Percentiles rank a stretch among this genome's conserved stretches.
These are phyloP conservation scores for Lachnellula hyalina DNA, from an alignment of 2,329 filamentous ascomycete species.

Conservation along the genomic window DNA sequence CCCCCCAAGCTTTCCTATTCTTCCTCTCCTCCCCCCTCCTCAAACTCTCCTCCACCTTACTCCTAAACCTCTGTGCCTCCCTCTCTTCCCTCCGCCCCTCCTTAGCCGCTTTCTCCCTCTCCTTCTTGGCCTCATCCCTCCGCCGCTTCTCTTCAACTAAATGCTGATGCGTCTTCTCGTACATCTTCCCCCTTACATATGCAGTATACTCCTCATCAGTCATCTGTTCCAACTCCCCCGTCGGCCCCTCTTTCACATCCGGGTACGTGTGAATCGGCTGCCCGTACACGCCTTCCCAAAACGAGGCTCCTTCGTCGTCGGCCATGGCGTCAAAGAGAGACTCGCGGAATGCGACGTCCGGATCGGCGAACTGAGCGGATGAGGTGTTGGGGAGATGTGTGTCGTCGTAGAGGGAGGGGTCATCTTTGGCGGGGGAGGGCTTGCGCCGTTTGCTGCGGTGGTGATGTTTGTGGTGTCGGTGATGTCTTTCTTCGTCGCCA, in stretches of 20 bases:
- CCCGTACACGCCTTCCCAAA: slow-evolving; percentile 95
- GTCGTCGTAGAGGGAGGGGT: slow-evolving; percentile 35
- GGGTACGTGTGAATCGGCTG: slow-evolving; percentile 84
- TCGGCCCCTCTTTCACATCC: slow-evolving; percentile 36
- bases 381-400: slow-evolving; percentile 34
- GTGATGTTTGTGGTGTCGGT: slow-evolving; percentile 23
- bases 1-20: slow-evolving; percentile 45
- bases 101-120: slow-evolving; percentile 38
- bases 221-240: slow-evolving; percentile 73
- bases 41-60: slow-evolving; percentile 65
- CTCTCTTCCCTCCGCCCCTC: slow-evolving; percentile 35
- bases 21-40: slow-evolving; percentile 58
- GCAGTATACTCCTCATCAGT: slow-evolving; percentile 86
- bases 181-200: slow-evolving; percentile 85
- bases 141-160: slow-evolving; percentile 69
- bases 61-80: slow-evolving; percentile 44
- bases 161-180: slow-evolving; percentile 87
- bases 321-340: slow-evolving; percentile 95
- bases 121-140: slow-evolving; percentile 49
- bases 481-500: slow-evolving; percentile 14
- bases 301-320: slow-evolving; percentile 90
- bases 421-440: slow-evolving; percentile 20
- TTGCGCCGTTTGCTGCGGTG: slow-evolving; percentile 26
- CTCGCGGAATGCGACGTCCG: slow-evolving; percentile 78
- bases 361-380: slow-evolving; percentile 45